Evolutionary conservation across 306 rosid genomes (phyloP).

Genomic region (Rubus idaeus): DNA sequence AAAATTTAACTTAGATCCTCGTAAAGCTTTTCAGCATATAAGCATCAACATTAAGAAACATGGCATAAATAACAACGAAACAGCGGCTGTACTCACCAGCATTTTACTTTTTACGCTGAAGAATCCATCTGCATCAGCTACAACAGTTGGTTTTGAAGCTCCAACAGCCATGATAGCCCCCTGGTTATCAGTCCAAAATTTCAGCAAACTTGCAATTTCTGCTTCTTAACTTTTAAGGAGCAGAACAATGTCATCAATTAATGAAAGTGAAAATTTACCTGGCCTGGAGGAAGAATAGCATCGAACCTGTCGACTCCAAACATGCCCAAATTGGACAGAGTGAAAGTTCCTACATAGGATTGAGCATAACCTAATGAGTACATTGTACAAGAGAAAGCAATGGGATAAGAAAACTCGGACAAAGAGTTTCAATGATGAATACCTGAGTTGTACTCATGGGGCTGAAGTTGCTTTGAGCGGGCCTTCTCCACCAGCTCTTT

Average conservation of each 20-base stretch:
- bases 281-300: slow-evolving; percentile 98
- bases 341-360: slow-evolving; percentile 71
- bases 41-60: background rate
- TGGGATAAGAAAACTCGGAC: background rate
- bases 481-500: slow-evolving; percentile 87
- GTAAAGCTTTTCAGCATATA: background rate
- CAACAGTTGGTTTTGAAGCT: slow-evolving; percentile 82
- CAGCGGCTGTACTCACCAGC: slow-evolving; percentile 57
- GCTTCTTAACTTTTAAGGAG: background rate
- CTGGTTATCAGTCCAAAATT: slow-evolving; percentile 37
- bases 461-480: slow-evolving; percentile 87
- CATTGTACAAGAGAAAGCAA: slow-evolving; percentile 9
- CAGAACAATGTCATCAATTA: slow-evolving; percentile 7
- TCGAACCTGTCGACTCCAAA: slow-evolving; percentile 93
- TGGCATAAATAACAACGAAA: background rate
- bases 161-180: slow-evolving; percentile 99
- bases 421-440: slow-evolving; percentile 5
- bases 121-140: slow-evolving; percentile 72
- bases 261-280: slow-evolving; percentile 40
- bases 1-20: background rate
- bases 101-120: slow-evolving; percentile 78
- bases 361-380: slow-evolving; percentile 9
- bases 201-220: slow-evolving; percentile 13
- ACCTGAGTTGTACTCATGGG: slow-evolving; percentile 90
- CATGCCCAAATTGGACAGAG: slow-evolving; percentile 94